A percentile compares a stretch with the other conserved stretches of the same genome.
Conservation (phyloP, 2,329 filamentous ascomycete genomes). For the Pseudogymnoascus sp. region DNA sequence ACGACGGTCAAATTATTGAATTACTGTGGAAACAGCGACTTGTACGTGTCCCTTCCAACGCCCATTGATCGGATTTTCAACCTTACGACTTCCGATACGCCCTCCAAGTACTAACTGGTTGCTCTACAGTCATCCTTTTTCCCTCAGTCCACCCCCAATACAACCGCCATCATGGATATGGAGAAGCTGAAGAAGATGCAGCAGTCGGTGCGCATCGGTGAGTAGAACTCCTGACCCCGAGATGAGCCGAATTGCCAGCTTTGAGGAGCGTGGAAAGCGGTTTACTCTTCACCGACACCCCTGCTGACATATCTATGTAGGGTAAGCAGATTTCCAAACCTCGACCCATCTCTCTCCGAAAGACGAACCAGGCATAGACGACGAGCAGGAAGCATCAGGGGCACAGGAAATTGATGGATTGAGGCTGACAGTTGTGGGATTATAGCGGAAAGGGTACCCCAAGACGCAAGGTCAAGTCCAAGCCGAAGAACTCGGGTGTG, state of each 20-base stretch:
- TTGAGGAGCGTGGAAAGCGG: neutral
- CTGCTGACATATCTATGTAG: slow-evolving; percentile 10
- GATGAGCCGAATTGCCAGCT: slow-evolving; percentile 2
- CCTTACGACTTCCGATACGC: slow-evolving; percentile 14
- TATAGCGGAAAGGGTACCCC: slow-evolving; percentile 89
- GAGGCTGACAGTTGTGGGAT: slow-evolving; percentile 23
- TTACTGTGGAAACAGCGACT: slow-evolving; percentile 11
- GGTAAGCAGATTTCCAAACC: slow-evolving; percentile 7
- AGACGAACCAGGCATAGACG: slow-evolving; percentile 1
- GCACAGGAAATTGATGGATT: slow-evolving; percentile 14
- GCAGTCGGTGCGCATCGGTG: slow-evolving; percentile 48
- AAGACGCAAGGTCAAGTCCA: slow-evolving; percentile 96
- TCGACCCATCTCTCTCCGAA: neutral
- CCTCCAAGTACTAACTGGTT: slow-evolving; percentile 12
- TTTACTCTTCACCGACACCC: neutral
- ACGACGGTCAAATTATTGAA: slow-evolving; percentile 18
- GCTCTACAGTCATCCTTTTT: slow-evolving; percentile 16
- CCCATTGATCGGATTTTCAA: slow-evolving; percentile 1
- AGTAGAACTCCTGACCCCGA: slow-evolving; percentile 10
- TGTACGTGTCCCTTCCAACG: slow-evolving; percentile 14
- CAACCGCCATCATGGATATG: slow-evolving; percentile 51
- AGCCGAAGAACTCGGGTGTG: slow-evolving; percentile 82
- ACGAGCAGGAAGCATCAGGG: neutral
- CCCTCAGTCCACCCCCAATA: slow-evolving; percentile 22
- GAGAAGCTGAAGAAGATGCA: slow-evolving; percentile 61